These are phyloP conservation scores for Diaporthe citriasiana DNA, from an alignment of 2,329 filamentous ascomycete genomes.

Conservation along the genomic window DNA sequence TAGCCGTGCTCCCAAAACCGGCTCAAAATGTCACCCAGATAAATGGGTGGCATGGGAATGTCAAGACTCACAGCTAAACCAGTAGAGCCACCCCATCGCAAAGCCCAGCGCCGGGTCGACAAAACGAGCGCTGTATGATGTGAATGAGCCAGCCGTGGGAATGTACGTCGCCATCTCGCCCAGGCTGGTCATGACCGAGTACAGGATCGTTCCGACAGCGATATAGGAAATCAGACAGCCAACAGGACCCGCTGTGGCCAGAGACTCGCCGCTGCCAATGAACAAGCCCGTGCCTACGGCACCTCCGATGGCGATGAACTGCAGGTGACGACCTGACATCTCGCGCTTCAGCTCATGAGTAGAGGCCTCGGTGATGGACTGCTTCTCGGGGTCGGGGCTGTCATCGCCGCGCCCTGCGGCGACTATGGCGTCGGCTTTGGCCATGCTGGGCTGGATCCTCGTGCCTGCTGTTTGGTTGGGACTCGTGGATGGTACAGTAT, in stretches of 20 bases:
- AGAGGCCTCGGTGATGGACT: slow-evolving; percentile 37
- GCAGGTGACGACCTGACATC: slow-evolving; percentile 56
- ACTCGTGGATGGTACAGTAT: background rate
- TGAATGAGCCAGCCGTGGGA: slow-evolving; percentile 84
- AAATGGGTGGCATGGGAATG: background rate
- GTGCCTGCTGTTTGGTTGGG: background rate
- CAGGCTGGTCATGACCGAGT: slow-evolving; percentile 78
- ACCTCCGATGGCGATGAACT: slow-evolving; percentile 68
- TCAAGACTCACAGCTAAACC: slow-evolving; percentile 74
- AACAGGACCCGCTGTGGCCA: slow-evolving; percentile 74
- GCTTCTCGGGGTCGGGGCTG: slow-evolving; percentile 41
- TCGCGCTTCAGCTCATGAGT: slow-evolving; percentile 42
- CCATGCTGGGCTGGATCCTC: slow-evolving; percentile 19
- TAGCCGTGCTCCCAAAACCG: background rate
- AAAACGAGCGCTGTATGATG: slow-evolving; percentile 81
- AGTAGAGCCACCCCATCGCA: slow-evolving; percentile 87
- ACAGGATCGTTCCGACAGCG: slow-evolving; percentile 80
- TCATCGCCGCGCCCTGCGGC: slow-evolving; percentile 36
- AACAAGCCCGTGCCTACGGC: slow-evolving; percentile 82
- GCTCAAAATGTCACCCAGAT: background rate
- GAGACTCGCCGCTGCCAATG: slow-evolving; percentile 74
- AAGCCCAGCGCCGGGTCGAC: slow-evolving; percentile 81
- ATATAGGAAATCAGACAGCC: slow-evolving; percentile 77
- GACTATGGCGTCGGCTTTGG: slow-evolving; percentile 36
- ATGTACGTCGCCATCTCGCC: slow-evolving; percentile 84